These are phyloP conservation scores for Striga hermonthica DNA, from an alignment of 305 asterid species.

Conservation along the genomic window DNA sequence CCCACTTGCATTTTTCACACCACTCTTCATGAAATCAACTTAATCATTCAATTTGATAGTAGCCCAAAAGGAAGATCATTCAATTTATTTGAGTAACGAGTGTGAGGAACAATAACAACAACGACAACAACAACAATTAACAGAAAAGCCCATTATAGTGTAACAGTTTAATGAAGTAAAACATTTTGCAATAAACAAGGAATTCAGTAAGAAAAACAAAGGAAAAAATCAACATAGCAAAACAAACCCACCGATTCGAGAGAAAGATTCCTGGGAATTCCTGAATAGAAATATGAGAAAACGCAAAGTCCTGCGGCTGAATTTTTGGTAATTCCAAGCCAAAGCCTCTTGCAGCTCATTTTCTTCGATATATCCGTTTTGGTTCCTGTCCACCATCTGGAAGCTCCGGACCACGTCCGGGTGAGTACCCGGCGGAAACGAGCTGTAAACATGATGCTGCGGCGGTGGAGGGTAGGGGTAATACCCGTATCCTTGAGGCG, in stretches of 20 bases:
- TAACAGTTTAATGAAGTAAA: background rate
- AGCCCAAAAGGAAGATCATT: too few species aligned
- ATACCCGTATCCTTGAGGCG: constrained; percentile 46
- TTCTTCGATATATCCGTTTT: constrained; percentile 73
- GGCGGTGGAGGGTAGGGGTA: constrained; percentile 33
- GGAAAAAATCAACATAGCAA: background rate
- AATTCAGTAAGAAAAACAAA: background rate
- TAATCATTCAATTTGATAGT: background rate
- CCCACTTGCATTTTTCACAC: background rate
- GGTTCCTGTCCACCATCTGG: constrained; percentile 77
- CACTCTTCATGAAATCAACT: constrained; percentile 18
- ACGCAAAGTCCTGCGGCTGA: constrained; percentile 63
- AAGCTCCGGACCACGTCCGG: constrained; percentile 76
- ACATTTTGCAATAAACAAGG: background rate
- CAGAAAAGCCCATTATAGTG: background rate
- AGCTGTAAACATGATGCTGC: constrained; percentile 34
- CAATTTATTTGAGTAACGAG: too few species aligned
- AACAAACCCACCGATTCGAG: constrained; percentile 46
- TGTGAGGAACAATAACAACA: too few species aligned
- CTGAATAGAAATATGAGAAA: constrained; percentile 71
- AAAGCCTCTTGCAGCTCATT: constrained; percentile 71
- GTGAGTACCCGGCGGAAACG: constrained; percentile 71
- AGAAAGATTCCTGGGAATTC: constrained; percentile 44
- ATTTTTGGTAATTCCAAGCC: constrained; percentile 51
- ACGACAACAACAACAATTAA: background rate